Base-by-base conservation (phyloP, 2,329 filamentous ascomycete genomes). In the Cryoendolithus antarcticus region DNA sequence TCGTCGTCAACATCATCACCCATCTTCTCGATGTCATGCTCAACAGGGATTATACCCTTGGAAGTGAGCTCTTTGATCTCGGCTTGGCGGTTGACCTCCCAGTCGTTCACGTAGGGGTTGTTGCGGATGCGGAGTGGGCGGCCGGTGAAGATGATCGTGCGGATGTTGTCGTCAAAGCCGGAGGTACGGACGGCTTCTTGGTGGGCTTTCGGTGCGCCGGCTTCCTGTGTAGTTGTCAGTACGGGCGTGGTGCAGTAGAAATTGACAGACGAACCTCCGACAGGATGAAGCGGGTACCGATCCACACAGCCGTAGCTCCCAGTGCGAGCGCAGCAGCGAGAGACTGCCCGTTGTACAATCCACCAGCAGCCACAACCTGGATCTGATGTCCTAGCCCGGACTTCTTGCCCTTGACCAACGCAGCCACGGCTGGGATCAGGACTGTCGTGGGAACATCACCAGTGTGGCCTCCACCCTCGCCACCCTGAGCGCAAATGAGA, bases 111-210 rank as follows among this genome's bases (percentile, higher is more conserved):
- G 66, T 98, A 98, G 5, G 81, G 64, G 70, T 96, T 98, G 60
- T 76, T 91, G 61, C 88, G 81, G 43, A 98, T 91, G 51, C 91
- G 85, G 59, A 98, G 72, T 29, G 91, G 91, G 42, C 91, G 84
- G 40, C 91, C 91, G 41, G 91, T 98, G 75, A 96, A 98, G 69
- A 98, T 98, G 63, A 96, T 85, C 36, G 91, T 98, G 60, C 86
- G 83, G 61, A 96, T 70, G 58, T 93, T 98, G 66, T 98, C 91
- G 65, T 96, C 86, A 62, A 91, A 94, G 52, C 83, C 77, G 38
- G 91, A 77, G 32, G 89, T 95, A 57, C 78, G 77, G 52, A 98
- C 91, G 45, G 89, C 86, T 59, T 98, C 89, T 70, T 96, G 91
- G 73, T 98, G 89, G 34, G 83, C 76, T 63, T 86, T 80, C 51